These are phyloP conservation scores for Exophiala sp. DNA, from an alignment of 2,329 filamentous ascomycete genomes.

Conservation along the genomic window DNA sequence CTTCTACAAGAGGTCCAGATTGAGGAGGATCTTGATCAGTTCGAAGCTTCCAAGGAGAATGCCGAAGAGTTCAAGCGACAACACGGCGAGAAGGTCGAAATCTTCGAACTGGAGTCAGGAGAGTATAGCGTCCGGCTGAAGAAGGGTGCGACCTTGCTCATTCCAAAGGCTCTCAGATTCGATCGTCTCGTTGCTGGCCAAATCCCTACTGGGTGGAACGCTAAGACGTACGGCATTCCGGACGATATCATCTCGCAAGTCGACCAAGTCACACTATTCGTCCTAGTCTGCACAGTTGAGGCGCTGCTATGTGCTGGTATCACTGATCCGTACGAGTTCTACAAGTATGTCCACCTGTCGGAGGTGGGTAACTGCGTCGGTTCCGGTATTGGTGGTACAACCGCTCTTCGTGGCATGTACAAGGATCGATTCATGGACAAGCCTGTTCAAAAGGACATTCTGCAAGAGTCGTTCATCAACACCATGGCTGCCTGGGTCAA, in stretches of 20 bases:
- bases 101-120: slow-evolving; percentile 92
- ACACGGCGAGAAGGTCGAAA: slow-evolving; percentile 95
- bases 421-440: slow-evolving; percentile 95
- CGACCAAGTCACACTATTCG: slow-evolving; percentile 90
- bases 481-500: slow-evolving; percentile 99
- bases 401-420: slow-evolving; percentile 93
- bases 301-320: slow-evolving; percentile 87
- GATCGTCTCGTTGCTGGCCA: slow-evolving; percentile 96
- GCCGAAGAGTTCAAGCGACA: slow-evolving; percentile 95
- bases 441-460: slow-evolving; percentile 95
- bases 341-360: slow-evolving; percentile 97
- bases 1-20: slow-evolving; percentile 96
- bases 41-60: slow-evolving; percentile 94
- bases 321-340: slow-evolving; percentile 98
- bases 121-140: slow-evolving; percentile 91
- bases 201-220: slow-evolving; percentile 94
- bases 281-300: slow-evolving; percentile 89
- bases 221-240: slow-evolving; percentile 90
- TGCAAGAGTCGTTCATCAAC: slow-evolving; percentile 99
- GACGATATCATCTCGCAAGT: slow-evolving; percentile 98
- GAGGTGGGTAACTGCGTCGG: slow-evolving; percentile 97
- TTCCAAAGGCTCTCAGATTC: slow-evolving; percentile 94
- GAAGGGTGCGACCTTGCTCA: slow-evolving; percentile 91
- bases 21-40: slow-evolving; percentile 92
- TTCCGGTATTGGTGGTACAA: slow-evolving; percentile 94